Conservation (phyloP, 2,329 filamentous ascomycete species). For the Colletotrichum sp. region DNA sequence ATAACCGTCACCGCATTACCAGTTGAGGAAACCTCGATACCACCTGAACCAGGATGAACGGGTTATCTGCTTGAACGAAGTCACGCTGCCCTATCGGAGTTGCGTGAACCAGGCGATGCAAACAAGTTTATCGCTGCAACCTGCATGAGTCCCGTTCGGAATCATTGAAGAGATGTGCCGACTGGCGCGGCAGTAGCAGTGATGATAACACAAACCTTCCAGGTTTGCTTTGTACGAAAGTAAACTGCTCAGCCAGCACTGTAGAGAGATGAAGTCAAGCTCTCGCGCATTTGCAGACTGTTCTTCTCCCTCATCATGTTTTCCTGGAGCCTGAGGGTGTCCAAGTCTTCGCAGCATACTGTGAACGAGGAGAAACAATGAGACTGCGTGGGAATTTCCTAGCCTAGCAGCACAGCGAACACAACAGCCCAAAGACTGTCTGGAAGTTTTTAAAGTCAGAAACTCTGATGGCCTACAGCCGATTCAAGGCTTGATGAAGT, state of each 20-base stretch:
- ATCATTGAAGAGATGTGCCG: neutral
- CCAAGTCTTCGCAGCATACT: neutral
- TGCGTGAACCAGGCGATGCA: neutral
- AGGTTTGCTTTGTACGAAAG: neutral
- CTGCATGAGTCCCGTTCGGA: neutral
- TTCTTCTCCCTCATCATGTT: fast-evolving
- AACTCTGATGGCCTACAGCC: neutral
- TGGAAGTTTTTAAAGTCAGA: neutral
- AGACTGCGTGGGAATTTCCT: neutral
- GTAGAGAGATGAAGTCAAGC: neutral
- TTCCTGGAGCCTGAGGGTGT: neutral
- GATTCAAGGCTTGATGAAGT: neutral
- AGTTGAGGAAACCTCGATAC: neutral
- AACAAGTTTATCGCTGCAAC: neutral
- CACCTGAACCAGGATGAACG: neutral
- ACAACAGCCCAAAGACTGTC: neutral
- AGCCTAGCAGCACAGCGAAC: neutral
- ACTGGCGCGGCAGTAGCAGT: neutral
- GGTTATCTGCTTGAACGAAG: neutral
- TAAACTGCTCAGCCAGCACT: fast-evolving
- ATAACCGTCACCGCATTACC: neutral
- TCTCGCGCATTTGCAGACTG: neutral
- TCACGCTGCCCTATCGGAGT: neutral
- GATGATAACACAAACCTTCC: neutral
- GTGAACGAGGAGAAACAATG: neutral